Evolutionary conservation across 768 basidiomycete genomes (phyloP).

Genomic region (Russula emetica): DNA sequence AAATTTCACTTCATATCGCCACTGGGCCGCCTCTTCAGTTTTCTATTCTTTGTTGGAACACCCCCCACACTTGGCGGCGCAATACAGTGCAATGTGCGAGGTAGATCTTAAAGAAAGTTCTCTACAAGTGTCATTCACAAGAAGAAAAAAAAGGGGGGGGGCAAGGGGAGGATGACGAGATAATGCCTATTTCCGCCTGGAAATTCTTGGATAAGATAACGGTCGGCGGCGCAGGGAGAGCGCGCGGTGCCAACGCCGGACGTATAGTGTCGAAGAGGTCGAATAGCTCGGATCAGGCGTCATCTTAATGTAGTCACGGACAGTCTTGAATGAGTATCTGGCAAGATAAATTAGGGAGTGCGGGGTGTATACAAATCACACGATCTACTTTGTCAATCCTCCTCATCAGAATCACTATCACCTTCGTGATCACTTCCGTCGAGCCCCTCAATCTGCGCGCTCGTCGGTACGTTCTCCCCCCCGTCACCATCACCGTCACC

Average conservation of each 20-base stretch:
- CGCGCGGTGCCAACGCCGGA: not conserved
- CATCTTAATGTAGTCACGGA: slow-evolving; percentile 1
- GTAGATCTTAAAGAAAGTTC: slow-evolving; percentile 9
- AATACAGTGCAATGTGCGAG: not conserved
- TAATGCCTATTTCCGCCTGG: not conserved
- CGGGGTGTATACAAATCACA: not conserved
- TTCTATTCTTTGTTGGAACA: not conserved
- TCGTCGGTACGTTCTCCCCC: slow-evolving; percentile 36
- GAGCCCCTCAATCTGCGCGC: slow-evolving; percentile 33
- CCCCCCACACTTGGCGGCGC: not conserved
- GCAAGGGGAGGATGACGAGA: not conserved
- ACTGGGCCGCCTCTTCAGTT: not conserved
- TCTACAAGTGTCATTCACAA: not conserved
- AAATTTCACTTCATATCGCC: not conserved
- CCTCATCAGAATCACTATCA: slow-evolving; percentile 37
- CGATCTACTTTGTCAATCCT: slow-evolving; percentile 23
- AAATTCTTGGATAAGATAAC: slow-evolving; percentile 7
- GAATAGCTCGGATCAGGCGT: slow-evolving; percentile 16
- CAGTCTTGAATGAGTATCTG: slow-evolving; percentile 12
- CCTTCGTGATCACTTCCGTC: slow-evolving; percentile 34
- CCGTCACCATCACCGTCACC: slow-evolving; percentile 40
- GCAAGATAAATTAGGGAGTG: slow-evolving; percentile 13
- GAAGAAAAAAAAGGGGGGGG: not conserved
- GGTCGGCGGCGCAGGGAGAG: not conserved
- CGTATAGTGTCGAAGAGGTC: slow-evolving; percentile 5